Conservation (phyloP, 352 stramenopile species). For the Aphanomyces stellatus region DNA sequence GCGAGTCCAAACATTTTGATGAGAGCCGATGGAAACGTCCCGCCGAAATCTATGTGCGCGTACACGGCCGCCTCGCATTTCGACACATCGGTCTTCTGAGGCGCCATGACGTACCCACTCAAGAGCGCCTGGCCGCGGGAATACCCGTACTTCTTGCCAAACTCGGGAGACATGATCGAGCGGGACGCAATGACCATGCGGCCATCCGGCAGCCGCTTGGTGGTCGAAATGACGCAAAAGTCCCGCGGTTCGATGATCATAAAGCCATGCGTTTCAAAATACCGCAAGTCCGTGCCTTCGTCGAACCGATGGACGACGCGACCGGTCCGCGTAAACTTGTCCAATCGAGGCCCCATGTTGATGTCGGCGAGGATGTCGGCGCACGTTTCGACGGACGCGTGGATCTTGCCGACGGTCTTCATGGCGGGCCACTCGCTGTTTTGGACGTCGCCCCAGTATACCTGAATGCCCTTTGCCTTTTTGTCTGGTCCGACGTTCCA, state of each 20-base stretch:
- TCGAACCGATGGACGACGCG: conserved; percentile 50
- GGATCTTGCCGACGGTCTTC: conserved; percentile 50
- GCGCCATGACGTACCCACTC: conserved; percentile 61
- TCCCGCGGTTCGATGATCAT: conserved; percentile 72
- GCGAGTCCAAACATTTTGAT: conserved; percentile 68
- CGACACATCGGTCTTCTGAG: conserved; percentile 46
- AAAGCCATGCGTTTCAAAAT: conserved; percentile 50
- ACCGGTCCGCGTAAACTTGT: conserved; percentile 75
- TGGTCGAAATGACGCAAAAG: conserved; percentile 60
- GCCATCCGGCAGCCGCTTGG: conserved; percentile 35
- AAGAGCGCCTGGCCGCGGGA: conserved; percentile 36
- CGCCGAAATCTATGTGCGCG: conserved; percentile 70
- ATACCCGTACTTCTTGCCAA: conserved; percentile 40
- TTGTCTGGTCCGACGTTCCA: conserved; percentile 56
- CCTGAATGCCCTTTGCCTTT: conserved; percentile 48
- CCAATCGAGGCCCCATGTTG: conserved; percentile 63
- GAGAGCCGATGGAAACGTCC: conserved; percentile 54
- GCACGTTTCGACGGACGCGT: conserved; percentile 43
- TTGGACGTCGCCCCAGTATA: conserved; percentile 46
- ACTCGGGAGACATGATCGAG: conserved; percentile 46
- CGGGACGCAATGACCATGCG: conserved; percentile 62
- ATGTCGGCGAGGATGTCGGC: conserved; percentile 39
- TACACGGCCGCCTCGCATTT: conserved; percentile 58
- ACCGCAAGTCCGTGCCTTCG: conserved; percentile 50
- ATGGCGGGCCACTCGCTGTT: conserved; percentile 67